phyloP scores from a whole-genome alignment of 2,329 filamentous ascomycete species.

The Aspergillus sp. region DNA sequence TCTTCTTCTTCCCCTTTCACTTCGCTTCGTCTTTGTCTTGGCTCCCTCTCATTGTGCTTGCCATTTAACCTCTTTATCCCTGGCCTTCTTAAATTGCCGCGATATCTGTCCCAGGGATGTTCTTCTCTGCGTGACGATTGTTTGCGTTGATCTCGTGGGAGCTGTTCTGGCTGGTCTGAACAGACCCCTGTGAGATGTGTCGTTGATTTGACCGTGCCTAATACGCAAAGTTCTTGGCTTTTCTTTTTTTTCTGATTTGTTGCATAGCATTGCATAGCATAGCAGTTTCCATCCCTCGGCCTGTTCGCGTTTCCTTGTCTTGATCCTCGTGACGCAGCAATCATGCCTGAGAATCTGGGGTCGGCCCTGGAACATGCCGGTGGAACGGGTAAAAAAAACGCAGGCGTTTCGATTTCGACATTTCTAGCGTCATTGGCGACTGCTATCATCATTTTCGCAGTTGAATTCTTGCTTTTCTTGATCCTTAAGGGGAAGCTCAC shows the following conservation, averaged over 20 bases:
- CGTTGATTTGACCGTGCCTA: neutral
- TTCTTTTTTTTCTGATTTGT: neutral
- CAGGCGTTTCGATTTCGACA: slow-evolving; percentile 35
- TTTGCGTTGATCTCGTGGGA: neutral
- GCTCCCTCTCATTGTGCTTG: neutral
- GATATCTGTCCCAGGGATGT: neutral
- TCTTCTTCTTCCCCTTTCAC: neutral
- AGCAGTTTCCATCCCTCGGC: neutral
- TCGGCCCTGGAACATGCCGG: slow-evolving; percentile 29
- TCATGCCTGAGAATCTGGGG: slow-evolving; percentile 22
- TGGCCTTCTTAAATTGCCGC: neutral
- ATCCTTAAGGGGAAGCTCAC: slow-evolving; percentile 68
- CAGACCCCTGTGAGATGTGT: neutral
- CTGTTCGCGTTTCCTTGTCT: slow-evolving; percentile 2
- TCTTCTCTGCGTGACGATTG: neutral
- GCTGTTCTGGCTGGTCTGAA: neutral
- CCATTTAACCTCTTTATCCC: neutral
- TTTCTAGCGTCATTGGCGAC: slow-evolving; percentile 59
- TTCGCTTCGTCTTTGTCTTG: neutral
- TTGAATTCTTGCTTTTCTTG: slow-evolving; percentile 62
- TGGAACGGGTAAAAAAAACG: slow-evolving; percentile 26
- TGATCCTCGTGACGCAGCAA: neutral
- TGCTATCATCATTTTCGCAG: slow-evolving; percentile 54
- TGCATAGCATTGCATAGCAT: slow-evolving; percentile 1
- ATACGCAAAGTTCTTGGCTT: neutral